Conservation (phyloP, 352 stramenopile genomes). For the Phytopythium mirpurense region DNA sequence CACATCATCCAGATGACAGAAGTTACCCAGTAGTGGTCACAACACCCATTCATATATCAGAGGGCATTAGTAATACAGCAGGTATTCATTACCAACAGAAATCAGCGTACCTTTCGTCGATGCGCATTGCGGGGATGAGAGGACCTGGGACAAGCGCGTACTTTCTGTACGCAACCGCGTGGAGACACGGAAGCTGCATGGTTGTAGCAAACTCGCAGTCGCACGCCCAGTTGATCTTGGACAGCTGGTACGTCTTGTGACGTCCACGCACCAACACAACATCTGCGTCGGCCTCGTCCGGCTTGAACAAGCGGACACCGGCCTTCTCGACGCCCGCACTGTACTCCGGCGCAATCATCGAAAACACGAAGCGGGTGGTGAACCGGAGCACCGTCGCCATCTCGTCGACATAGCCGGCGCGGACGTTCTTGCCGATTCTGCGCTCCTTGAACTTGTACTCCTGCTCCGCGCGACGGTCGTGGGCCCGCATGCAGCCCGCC, state of each 20-base stretch:
- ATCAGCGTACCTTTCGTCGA: not conserved
- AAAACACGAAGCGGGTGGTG: constrained; percentile 14
- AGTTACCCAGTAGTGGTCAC: too few species aligned
- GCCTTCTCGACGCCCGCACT: not conserved
- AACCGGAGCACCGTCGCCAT: constrained; percentile 14
- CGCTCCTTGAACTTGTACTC: constrained; percentile 9
- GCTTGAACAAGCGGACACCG: not conserved
- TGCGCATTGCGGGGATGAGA: not conserved
- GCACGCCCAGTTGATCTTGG: constrained; percentile 7
- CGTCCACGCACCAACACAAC: not conserved
- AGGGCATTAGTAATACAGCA: too few species aligned
- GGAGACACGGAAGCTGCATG: constrained; percentile 14
- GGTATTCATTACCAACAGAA: not conserved
- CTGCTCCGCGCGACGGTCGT: constrained; percentile 1
- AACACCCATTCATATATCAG: too few species aligned
- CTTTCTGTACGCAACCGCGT: constrained; percentile 14
- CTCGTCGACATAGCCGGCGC: constrained; percentile 15
- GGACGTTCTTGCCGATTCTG: constrained; percentile 4
- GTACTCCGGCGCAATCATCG: constrained; percentile 10
- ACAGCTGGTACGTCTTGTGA: not conserved
- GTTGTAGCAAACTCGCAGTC: constrained; percentile 11
- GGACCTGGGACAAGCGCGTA: not conserved
- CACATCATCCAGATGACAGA: too few species aligned
- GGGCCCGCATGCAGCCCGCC: constrained; percentile 2
- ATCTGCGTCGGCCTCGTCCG: not conserved